Evolutionary conservation across 768 basidiomycete species (phyloP).

Genomic region (Saitozyma podzolica): DNA sequence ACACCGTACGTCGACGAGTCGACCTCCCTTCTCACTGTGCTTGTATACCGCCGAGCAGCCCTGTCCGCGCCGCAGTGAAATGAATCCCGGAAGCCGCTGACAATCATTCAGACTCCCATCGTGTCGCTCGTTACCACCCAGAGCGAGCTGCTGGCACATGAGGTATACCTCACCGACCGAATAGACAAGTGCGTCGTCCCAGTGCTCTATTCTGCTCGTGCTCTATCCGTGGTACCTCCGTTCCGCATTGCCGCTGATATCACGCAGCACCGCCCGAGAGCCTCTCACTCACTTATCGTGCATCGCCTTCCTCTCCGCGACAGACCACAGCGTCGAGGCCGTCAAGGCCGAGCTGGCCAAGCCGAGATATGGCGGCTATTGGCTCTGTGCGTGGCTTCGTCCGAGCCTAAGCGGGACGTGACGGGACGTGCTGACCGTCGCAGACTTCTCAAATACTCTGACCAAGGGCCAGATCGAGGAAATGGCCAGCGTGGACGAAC

Average conservation of each 20-base stretch:
- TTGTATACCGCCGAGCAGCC: no score
- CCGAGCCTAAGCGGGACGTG: background rate
- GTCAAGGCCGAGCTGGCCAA: conserved; percentile 80
- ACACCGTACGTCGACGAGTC: conserved; percentile 68
- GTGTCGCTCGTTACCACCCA: conserved; percentile 93
- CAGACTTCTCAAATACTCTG: conserved; percentile 94
- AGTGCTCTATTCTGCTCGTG: background rate
- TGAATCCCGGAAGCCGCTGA: background rate
- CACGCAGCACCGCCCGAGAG: conserved; percentile 62
- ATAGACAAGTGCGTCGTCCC: conserved; percentile 75
- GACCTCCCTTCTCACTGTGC: background rate
- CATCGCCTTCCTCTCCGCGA: conserved; percentile 85
- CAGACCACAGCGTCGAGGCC: conserved; percentile 76
- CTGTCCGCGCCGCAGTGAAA: no score
- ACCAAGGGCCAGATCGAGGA: conserved; percentile 88
- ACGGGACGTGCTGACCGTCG: conserved; percentile 6
- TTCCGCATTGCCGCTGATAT: background rate
- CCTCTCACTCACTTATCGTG: conserved; percentile 96
- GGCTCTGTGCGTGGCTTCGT: conserved; percentile 86
- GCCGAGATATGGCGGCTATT: conserved; percentile 96
- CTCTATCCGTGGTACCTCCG: background rate
- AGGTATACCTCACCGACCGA: conserved; percentile 95
- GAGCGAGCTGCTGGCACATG: conserved; percentile 85
- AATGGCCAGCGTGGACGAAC: conserved; percentile 89
- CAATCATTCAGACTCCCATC: conserved; percentile 71